Evolutionary conservation across 129 eudicot species (phyloP).

Genomic region (Lactuca sativa): DNA sequence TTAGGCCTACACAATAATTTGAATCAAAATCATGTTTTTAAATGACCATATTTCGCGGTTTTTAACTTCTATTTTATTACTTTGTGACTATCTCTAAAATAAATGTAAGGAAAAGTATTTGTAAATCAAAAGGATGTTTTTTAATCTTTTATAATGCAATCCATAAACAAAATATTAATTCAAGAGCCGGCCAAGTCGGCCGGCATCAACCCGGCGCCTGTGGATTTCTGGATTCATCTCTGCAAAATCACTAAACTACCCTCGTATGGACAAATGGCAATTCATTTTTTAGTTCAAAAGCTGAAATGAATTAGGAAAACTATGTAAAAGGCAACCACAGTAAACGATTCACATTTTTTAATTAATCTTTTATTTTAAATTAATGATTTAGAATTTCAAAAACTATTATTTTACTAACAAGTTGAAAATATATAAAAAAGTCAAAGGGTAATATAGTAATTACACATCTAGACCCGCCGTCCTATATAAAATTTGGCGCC

Average conservation of each 20-base stretch:
- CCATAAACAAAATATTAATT: neutral
- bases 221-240: constrained; percentile 1
- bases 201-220: neutral
- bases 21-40: too few relatives aligned
- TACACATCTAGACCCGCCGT: constrained; percentile 12
- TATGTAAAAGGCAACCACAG: neutral
- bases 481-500: constrained; percentile 35
- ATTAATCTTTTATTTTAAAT: neutral
- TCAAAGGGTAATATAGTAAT: constrained; percentile 27
- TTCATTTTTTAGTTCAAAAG: neutral
- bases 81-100: too few relatives aligned
- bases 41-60: too few relatives aligned
- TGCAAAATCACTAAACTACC: constrained; percentile 6
- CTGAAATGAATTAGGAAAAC: neutral
- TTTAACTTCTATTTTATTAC: too few relatives aligned
- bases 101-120: too few relatives aligned
- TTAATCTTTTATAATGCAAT: neutral
- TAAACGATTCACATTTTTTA: neutral
- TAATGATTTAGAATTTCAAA: neutral
- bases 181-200: constrained; percentile 21
- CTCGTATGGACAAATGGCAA: constrained; percentile 29
- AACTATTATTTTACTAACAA: neutral
- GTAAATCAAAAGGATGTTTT: neutral
- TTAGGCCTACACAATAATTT: too few relatives aligned
- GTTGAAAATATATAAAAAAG: neutral